phyloP scores from a whole-genome alignment of 768 basidiomycete species.

The Agrocybe praecox region DNA sequence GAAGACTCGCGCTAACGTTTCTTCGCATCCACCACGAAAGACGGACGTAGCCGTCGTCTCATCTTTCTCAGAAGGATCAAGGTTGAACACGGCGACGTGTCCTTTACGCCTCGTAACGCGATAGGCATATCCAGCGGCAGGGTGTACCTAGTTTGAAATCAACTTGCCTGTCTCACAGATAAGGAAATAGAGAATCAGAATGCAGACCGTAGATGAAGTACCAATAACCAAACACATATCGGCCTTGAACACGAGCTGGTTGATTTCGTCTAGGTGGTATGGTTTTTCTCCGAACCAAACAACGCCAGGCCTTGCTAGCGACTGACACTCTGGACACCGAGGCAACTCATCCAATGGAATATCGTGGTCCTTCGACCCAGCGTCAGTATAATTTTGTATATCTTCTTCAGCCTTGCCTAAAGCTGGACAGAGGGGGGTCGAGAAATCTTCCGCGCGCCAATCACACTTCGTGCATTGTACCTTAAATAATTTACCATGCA shows the following conservation, averaged over 20 bases:
- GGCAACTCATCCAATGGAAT: conserved; percentile 1
- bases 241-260: conserved; percentile 9
- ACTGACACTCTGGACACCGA: conserved; percentile 19
- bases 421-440: conserved; percentile 5
- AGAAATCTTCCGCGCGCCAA: conserved; percentile 7
- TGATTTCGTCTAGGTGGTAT: conserved; percentile 31
- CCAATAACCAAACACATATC: conserved; percentile 33
- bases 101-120: conserved; percentile 35
- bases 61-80: conserved; percentile 34
- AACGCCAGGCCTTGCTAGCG: conserved; percentile 38
- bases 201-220: conserved; percentile 35
- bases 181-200: not conserved
- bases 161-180: not conserved
- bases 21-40: conserved; percentile 50
- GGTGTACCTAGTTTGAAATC: conserved; percentile 29
- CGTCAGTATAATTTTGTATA: not conserved
- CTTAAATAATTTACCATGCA: conserved; percentile 51
- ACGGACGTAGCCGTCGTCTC: conserved; percentile 41
- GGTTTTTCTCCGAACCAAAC: conserved; percentile 47
- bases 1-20: conserved; percentile 10
- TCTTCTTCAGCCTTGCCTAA: conserved; percentile 3
- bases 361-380: conserved; percentile 3
- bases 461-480: conserved; percentile 32
- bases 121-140: conserved; percentile 34
- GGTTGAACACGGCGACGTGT: conserved; percentile 42